Evolutionary conservation across 2,329 filamentous ascomycete genomes (phyloP), one percentile per base, ranked within the genome.

Genomic region (Cladophialophora psammophila): DNA sequence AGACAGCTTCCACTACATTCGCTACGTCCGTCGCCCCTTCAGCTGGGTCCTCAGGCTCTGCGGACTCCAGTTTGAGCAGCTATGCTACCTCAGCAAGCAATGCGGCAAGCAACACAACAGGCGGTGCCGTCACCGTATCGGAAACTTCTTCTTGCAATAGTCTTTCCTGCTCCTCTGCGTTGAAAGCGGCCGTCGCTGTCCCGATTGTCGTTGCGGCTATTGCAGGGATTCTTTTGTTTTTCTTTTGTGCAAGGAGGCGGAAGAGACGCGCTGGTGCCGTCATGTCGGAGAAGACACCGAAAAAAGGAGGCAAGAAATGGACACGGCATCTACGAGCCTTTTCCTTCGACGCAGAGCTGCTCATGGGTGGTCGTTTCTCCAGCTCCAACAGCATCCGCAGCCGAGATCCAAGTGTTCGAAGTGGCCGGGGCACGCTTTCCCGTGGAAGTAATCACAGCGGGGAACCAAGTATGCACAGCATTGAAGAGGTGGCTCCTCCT

Each of bases 401-500:
- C 56, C 61, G 71, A 35, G 68, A 72, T 40, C 67, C 71, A 10
- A 73, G 72, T 50, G 55, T 71, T 20, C 67, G 69, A 35, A 71
- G 69, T 56, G 50, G 38, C 15, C 32, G 45, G 13, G 60, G 42
- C 45, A 65, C 42, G n/a, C 61, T 55, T 40, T 60, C 69, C 26
- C 56, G 64, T 5, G 63, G 56, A 53, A 65, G 65, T 35, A 36
- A 45, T 20, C 66, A 67, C 62, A 69, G 64, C 34, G 59, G 36
- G 9, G 63, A 69, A 40, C 67, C 69, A 10, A 72, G 71, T 63
- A 35, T 72, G 38, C 72, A 72, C 65, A 71, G 69, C 54, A 66
- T 73, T 18, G 72, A 72, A 42, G 72, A 73, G 52, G 72, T 73
- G 18, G 72, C 72, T 48, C 72, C 72, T 20, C 72, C 72, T 6